phyloP scores from a whole-genome alignment of 225 moss, liverwort and hornwort species.

The Antitrichia curtipendula region DNA sequence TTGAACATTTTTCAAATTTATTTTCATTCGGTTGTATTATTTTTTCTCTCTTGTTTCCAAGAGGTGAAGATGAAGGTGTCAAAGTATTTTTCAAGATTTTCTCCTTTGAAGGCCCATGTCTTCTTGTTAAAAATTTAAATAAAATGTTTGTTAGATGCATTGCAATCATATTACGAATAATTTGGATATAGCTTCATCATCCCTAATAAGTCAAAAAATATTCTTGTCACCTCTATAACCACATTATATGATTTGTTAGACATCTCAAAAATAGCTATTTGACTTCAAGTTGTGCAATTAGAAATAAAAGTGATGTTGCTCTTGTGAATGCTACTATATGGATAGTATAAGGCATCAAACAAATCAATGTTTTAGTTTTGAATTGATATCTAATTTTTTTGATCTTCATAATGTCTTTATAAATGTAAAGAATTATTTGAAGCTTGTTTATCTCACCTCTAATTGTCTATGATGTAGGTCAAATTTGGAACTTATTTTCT shows the following conservation, averaged over 20 bases:
- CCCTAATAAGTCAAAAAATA: background rate
- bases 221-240: accelerated
- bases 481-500: background rate
- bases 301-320: background rate
- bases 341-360: background rate
- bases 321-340: background rate
- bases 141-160: background rate
- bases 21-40: too few relatives aligned
- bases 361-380: background rate
- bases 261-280: background rate
- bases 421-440: background rate
- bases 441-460: background rate
- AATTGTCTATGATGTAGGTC: background rate
- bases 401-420: background rate
- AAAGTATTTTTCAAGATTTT: too few relatives aligned
- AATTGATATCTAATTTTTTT: background rate
- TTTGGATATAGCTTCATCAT: background rate
- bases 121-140: too few relatives aligned
- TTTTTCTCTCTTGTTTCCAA: too few relatives aligned
- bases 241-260: background rate
- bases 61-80: too few relatives aligned
- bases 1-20: too few relatives aligned
- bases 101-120: too few relatives aligned
- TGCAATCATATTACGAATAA: background rate
- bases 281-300: background rate